Evolutionary conservation across 2,329 filamentous ascomycete species (phyloP).

Genomic region (Neurospora sp.): DNA sequence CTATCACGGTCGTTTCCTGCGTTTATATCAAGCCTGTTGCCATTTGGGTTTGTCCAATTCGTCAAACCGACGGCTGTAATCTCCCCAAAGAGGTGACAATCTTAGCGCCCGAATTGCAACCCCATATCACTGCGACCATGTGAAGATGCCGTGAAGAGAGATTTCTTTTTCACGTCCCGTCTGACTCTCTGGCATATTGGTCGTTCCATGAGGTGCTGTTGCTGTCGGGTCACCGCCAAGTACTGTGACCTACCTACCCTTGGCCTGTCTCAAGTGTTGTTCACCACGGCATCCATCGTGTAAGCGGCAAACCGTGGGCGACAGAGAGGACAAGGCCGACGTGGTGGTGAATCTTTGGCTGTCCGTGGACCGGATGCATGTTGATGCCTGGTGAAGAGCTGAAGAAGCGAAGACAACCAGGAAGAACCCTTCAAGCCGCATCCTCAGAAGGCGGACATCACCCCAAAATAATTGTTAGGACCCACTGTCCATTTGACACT

Average conservation of each 20-base stretch:
- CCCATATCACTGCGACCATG: not conserved
- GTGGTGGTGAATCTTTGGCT: not conserved
- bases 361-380: not conserved
- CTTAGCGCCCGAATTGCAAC: not conserved
- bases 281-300: not conserved
- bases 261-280: not conserved
- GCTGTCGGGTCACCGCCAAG: not conserved
- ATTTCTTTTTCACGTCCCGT: not conserved
- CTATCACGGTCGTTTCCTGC: not conserved
- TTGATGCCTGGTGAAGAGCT: not conserved
- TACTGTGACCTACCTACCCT: no score
- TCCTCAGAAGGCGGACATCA: not conserved
- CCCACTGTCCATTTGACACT: not conserved
- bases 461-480: not conserved
- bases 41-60: not conserved
- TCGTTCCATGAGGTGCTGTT: not conserved
- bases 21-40: not conserved
- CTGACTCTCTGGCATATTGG: not conserved
- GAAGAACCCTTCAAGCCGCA: not conserved
- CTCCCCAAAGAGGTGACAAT: not conserved
- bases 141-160: not conserved
- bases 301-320: not conserved
- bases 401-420: not conserved
- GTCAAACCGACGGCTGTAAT: not conserved
- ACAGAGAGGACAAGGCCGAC: not conserved